Evolutionary conservation across 306 rosid species (phyloP).

Genomic region (Pueraria montana): DNA sequence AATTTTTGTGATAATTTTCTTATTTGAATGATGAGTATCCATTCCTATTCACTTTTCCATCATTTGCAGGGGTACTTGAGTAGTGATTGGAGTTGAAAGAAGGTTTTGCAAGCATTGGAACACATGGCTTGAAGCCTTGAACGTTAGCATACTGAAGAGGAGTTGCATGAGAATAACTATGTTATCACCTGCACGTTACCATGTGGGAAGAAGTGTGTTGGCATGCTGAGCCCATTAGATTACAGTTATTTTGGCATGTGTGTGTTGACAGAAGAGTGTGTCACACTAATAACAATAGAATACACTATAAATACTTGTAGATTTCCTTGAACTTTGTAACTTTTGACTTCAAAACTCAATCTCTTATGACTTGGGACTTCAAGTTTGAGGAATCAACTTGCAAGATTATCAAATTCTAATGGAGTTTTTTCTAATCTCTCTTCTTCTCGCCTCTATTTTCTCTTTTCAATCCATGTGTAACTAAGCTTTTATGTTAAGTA

Average conservation of each 20-base stretch:
- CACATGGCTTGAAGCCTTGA: no score
- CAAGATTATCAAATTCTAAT: neutral
- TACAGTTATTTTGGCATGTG: no score
- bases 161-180: neutral
- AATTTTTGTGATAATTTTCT: neutral
- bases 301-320: neutral
- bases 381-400: neutral
- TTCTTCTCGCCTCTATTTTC: neutral
- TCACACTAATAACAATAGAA: neutral
- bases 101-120: no score
- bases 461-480: neutral
- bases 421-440: neutral
- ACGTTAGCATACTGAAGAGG: no score
- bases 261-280: no score
- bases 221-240: neutral
- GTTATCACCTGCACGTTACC: neutral
- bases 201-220: neutral
- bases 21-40: neutral
- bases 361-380: neutral
- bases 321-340: neutral
- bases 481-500: neutral
- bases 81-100: no score
- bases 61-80: neutral
- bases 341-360: neutral
- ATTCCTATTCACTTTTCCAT: neutral